Evolutionary conservation across 1,284 basidiomycete genomes (phyloP), one percentile per base, ranked within the genome.

Genomic region (Cutaneotrichosporon curvatum): DNA sequence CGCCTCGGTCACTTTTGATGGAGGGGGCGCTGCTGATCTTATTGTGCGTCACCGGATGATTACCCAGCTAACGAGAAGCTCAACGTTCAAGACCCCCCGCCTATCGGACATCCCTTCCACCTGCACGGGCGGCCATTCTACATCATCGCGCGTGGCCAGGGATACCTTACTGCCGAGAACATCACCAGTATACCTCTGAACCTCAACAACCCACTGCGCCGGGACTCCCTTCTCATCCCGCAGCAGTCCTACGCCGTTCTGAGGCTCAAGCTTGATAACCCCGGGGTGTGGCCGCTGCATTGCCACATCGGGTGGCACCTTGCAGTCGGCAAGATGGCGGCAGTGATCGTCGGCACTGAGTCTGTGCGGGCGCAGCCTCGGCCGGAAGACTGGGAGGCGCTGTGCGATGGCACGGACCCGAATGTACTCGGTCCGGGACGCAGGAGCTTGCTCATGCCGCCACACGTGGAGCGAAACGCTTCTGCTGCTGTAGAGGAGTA

Each of bases 51-150:
- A 5, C 2, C 10, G 8, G 25, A 7, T 28, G 25, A 7, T n/a
- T 14, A 31, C 12, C 25, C 14, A 4, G 20, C 39, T 40, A 19
- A 40, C 39, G 6, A 0, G 12, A 22, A 40, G 34, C 58, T 74
- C 48, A 70, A 70, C 57, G 72, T 71, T 50, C 35, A 62, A 4
- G 68, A 69, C 45, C 43, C 40, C 0, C 39, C 21, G 10, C 33
- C 35, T 18, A 56, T 67, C 14, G 59, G 60, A 21, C 71, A 73
- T 48, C 71, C 72, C 0, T 67, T 61, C 50, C 67, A 69, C 50
- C 48, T 67, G 19, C 65, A 66, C 51, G 58, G 55, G 2, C 35
- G 48, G 25, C 46, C 49, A 8, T 60, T 64, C 47, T 57, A 58
- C 42, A 46, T 74, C 35, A 51, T 73, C 36, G 68, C 50, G 2